A percentile compares a stretch with the other conserved stretches of the same genome.
Conservation (phyloP, 2,329 filamentous ascomycete genomes). For the Diaporthe aspalathi region DNA sequence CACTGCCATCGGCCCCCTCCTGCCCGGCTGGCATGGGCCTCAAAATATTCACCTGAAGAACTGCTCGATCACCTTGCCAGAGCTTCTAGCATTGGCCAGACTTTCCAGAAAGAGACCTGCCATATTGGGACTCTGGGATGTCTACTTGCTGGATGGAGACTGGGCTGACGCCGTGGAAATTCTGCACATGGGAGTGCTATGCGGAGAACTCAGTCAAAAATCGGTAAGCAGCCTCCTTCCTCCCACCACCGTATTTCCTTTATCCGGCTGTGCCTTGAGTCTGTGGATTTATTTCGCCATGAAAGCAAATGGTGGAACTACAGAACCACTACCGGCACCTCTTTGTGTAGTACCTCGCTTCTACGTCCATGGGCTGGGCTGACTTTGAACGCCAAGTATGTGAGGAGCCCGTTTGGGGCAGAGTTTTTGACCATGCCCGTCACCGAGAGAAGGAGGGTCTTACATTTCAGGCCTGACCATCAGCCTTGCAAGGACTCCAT, state of each 20-base stretch:
- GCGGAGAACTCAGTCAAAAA: not conserved
- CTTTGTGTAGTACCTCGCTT: no score
- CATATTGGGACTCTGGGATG: not conserved
- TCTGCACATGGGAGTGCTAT: not conserved
- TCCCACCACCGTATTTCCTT: not conserved
- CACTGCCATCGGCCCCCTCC: not conserved
- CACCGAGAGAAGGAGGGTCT: not conserved
- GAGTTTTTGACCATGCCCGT: not conserved
- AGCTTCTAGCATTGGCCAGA: not conserved
- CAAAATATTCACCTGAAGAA: constrained; percentile 2
- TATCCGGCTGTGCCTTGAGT: not conserved
- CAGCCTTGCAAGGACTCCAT: not conserved
- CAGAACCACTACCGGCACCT: not conserved
- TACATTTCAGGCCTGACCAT: not conserved
- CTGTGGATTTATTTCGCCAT: not conserved
- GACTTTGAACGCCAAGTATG: not conserved
- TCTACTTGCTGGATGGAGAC: not conserved
- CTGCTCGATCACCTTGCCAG: not conserved
- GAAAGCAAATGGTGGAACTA: not conserved
- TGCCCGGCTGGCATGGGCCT: not conserved
- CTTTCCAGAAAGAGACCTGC: not conserved
- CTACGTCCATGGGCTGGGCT: not conserved
- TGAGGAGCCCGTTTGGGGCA: not conserved
- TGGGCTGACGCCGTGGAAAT: constrained; percentile 8
- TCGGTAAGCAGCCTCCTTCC: not conserved